Percentiles rank a stretch among this genome's conserved stretches.
These are phyloP conservation scores for Gymnopilus dilepis DNA, from an alignment of 768 basidiomycete species.

Conservation along the genomic window DNA sequence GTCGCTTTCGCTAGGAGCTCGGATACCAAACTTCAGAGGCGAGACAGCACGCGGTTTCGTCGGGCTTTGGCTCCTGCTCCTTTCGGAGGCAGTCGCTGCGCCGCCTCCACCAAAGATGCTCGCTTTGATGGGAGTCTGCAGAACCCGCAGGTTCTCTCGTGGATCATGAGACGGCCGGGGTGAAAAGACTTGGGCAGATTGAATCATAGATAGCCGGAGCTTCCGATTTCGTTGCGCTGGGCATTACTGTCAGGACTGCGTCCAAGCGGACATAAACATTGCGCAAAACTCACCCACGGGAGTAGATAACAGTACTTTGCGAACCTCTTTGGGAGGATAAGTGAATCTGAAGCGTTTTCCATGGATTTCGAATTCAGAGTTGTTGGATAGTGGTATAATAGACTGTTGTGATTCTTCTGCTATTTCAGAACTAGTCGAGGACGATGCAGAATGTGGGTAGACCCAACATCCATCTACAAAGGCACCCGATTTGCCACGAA, in stretches of 20 bases:
- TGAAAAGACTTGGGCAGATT: slow-evolving; percentile 74
- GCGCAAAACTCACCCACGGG: slow-evolving; percentile 46
- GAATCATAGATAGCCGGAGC: slow-evolving; percentile 77
- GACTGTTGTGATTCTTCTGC: slow-evolving; percentile 37
- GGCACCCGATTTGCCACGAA: slow-evolving; percentile 62
- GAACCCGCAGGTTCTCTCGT: slow-evolving; percentile 63
- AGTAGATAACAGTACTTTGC: slow-evolving; percentile 54
- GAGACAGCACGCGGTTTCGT: slow-evolving; percentile 32
- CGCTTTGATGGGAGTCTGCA: slow-evolving; percentile 61
- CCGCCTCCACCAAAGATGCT: slow-evolving; percentile 29
- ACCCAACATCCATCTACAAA: slow-evolving; percentile 68
- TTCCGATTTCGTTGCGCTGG: slow-evolving; percentile 42
- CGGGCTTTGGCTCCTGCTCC: slow-evolving; percentile 25
- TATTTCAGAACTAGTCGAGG: slow-evolving; percentile 11
- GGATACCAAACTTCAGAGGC: slow-evolving; percentile 26
- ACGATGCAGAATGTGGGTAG: slow-evolving; percentile 43
- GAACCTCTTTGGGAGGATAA: slow-evolving; percentile 77
- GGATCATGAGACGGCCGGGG: slow-evolving; percentile 66
- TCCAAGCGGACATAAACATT: neutral
- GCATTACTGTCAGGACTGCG: neutral
- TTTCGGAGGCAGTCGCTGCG: neutral
- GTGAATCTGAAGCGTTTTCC: slow-evolving; percentile 73
- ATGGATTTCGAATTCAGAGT: slow-evolving; percentile 70
- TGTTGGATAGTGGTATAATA: slow-evolving; percentile 68
- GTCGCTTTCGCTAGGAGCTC: slow-evolving; percentile 22